Percentiles rank a stretch among this genome's conserved stretches.
These are phyloP conservation scores for Pilobolus umbonatus DNA, from an alignment of 192 early-diverging fungal genomes.

Conservation along the genomic window DNA sequence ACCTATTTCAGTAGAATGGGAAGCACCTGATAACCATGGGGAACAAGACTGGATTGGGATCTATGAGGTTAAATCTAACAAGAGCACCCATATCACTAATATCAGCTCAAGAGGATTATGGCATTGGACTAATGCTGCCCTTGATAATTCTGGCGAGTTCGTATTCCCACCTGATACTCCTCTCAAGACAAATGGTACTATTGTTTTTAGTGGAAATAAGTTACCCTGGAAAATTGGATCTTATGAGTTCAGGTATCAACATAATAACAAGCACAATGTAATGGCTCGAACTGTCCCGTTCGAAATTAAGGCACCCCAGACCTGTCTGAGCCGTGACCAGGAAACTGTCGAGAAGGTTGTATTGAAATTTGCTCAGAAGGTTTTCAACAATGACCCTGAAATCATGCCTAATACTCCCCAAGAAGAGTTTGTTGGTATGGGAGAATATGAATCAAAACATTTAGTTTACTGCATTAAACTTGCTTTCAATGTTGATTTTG, in stretches of 20 bases:
- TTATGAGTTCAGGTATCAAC: slow-evolving; percentile 91
- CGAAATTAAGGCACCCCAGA: slow-evolving; percentile 53
- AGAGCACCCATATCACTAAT: slow-evolving; percentile 69
- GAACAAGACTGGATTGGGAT: slow-evolving; percentile 91
- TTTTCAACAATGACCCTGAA: slow-evolving; percentile 40
- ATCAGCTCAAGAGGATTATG: slow-evolving; percentile 67
- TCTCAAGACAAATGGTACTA: slow-evolving; percentile 38
- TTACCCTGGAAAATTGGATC: slow-evolving; percentile 84
- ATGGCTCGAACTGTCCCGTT: slow-evolving; percentile 73
- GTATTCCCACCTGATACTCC: slow-evolving; percentile 16
- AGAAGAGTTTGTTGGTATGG: slow-evolving; percentile 54
- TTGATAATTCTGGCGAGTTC: neutral
- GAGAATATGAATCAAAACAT: slow-evolving; percentile 58
- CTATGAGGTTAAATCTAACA: slow-evolving; percentile 77
- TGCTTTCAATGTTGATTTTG: slow-evolving; percentile 87
- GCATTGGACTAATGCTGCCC: slow-evolving; percentile 39
- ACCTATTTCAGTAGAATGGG: slow-evolving; percentile 71
- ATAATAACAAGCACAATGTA: slow-evolving; percentile 81
- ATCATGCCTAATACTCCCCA: slow-evolving; percentile 38
- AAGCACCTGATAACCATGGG: slow-evolving; percentile 67
- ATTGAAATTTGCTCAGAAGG: slow-evolving; percentile 40
- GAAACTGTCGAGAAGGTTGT: slow-evolving; percentile 31
- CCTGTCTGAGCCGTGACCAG: slow-evolving; percentile 24
- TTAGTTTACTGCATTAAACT: slow-evolving; percentile 79
- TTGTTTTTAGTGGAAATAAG: slow-evolving; percentile 60